These are phyloP conservation scores for Senecio squalidus DNA, from an alignment of 140 eudicot species.

Conservation along the genomic window DNA sequence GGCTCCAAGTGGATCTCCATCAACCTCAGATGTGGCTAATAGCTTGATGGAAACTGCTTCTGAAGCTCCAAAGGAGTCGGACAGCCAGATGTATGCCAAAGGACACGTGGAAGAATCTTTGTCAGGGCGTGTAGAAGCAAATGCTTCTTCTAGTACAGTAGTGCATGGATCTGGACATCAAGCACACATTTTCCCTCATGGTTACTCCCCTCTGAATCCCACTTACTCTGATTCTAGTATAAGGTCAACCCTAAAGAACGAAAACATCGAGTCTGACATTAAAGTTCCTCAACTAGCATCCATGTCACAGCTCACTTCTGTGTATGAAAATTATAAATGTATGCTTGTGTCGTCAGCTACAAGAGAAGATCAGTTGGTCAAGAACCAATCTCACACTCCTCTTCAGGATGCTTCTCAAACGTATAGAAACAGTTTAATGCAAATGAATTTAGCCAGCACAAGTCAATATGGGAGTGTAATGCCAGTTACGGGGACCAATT, in stretches of 20 bases:
- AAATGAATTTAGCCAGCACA: constrained; percentile 29
- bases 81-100: constrained; percentile 13
- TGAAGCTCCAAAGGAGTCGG: constrained; percentile 29
- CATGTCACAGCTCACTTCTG: constrained; percentile 26
- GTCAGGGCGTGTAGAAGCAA: constrained; percentile 23
- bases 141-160: constrained; percentile 30
- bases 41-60: constrained; percentile 30
- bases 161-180: no score
- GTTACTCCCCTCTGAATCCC: constrained; percentile 31
- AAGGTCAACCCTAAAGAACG: constrained; percentile 25
- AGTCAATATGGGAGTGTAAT: constrained; percentile 22
- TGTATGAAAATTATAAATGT: constrained; percentile 36
- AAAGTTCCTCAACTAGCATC: constrained; percentile 32
- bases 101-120: constrained; percentile 26
- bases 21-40: constrained; percentile 34
- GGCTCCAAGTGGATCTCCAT: constrained; percentile 23
- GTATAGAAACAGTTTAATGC: constrained; percentile 31
- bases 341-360: constrained; percentile 21
- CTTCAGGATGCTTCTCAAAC: constrained; percentile 35
- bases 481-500: constrained; percentile 24
- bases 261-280: constrained; percentile 21
- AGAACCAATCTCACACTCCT: constrained; percentile 33
- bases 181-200: constrained; percentile 23
- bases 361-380: constrained; percentile 38
- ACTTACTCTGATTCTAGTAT: constrained; percentile 26